These are phyloP conservation scores for Puccinia coronata DNA, from an alignment of 1,284 basidiomycete genomes.

Conservation along the genomic window DNA sequence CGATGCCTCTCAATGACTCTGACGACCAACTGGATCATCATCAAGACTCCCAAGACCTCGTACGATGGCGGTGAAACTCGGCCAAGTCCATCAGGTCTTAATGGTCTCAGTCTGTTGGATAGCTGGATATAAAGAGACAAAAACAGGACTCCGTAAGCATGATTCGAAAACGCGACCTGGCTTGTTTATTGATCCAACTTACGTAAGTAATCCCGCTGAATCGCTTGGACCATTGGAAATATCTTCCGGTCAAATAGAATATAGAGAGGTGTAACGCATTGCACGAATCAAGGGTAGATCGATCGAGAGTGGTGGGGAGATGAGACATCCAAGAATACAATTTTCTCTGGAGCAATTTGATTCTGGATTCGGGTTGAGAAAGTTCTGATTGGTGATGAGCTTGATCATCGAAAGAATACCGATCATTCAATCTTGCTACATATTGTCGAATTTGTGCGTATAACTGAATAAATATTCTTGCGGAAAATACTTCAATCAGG, in stretches of 20 bases:
- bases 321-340: constrained; percentile 17
- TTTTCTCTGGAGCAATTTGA: constrained; percentile 9
- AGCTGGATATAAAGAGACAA: constrained; percentile 2
- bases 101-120: constrained; percentile 29
- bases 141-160: not conserved
- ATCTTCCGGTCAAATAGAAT: constrained; percentile 60
- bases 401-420: constrained; percentile 7
- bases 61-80: constrained; percentile 38
- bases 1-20: not conserved
- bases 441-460: constrained; percentile 34
- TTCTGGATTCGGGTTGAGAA: constrained; percentile 16
- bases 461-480: not conserved
- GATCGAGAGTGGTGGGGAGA: constrained; percentile 54
- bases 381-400: constrained; percentile 43
- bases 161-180: not conserved
- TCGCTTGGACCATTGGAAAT: constrained; percentile 59
- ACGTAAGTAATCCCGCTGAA: constrained; percentile 58
- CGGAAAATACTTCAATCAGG: constrained; percentile 28
- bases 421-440: constrained; percentile 11
- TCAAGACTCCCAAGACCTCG: constrained; percentile 38
- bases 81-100: constrained; percentile 31
- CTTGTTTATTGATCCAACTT: not conserved
- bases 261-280: constrained; percentile 59
- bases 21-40: constrained; percentile 34
- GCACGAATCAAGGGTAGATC: constrained; percentile 57